Evolutionary conservation across 192 early-diverging fungal species (phyloP), one percentile per base, ranked within the genome.

Genomic region (Piromyces sp.): DNA sequence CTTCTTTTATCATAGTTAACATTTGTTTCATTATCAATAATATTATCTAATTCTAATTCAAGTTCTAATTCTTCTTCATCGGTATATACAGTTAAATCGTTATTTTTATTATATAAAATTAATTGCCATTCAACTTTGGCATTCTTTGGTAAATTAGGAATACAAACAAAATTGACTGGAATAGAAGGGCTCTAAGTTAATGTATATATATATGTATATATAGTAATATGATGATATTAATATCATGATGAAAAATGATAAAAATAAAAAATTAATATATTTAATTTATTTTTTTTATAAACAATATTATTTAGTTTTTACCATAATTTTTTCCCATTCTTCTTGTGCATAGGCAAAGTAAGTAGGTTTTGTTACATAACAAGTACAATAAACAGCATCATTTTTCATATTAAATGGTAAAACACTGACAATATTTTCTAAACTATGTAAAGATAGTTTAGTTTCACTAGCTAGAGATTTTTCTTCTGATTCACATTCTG

Each of bases 81-180:
- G 6, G 81, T 82, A 29, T 84, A 78, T 33, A 83, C 80, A 3
- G 85, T 81, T 30, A 81, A 83, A 29, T 84, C 83, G 30, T 84
- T 82, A 22, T 87, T 87, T 80, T 81, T 83, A 29, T 84, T 79
- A 81, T 88, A 85, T 30, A 90, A 33, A 14, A 88, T 80, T 9
- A 87, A 86, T 79, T 93, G 91, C 92, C 93, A 95, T 82, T 95
- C 94, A 36, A 94, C 85, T 78, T 87, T 85, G 4, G 86, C 90
- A 30, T 83, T 83, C 30, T 89, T 90, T 11, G 94, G 94, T 7
- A 95, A 84, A 14, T 86, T 85, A 1, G 92, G 88, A 22, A 94
- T 87, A 30, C 85, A 82, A 29, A 95, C 82, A 79, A 85, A 93
- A 40, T 92, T 78, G 12, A 84, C 31, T 13, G 93, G 92, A 30